Evolutionary conservation across 1,139 yeast genomes (phyloP).

Genomic region (Geotrichum reessii): DNA sequence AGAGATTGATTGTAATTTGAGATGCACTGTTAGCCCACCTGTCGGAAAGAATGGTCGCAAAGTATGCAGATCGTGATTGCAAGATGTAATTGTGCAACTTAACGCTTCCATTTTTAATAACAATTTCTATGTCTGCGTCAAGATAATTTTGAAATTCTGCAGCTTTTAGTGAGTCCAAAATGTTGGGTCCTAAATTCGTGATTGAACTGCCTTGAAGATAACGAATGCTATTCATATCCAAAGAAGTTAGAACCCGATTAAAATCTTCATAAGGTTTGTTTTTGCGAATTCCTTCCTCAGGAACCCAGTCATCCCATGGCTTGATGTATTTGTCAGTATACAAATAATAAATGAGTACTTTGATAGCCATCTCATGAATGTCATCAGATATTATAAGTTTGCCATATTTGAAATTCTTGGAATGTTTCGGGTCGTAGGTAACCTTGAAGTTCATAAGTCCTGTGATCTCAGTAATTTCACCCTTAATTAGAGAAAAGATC

Average conservation of each 20-base stretch:
- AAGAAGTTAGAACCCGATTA: slow-evolving; percentile 6
- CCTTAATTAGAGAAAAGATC: slow-evolving; percentile 19
- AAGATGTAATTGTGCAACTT: slow-evolving; percentile 50
- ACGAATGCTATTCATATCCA: slow-evolving; percentile 3
- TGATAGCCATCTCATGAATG: slow-evolving; percentile 30
- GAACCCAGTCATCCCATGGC: slow-evolving; percentile 35
- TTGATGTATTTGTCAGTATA: slow-evolving; percentile 42
- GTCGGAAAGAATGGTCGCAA: slow-evolving; percentile 52
- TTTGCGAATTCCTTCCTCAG: slow-evolving; percentile 9
- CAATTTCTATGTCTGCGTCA: slow-evolving; percentile 33
- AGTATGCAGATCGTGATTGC: slow-evolving; percentile 54
- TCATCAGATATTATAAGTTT: slow-evolving; percentile 17
- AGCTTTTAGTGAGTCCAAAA: slow-evolving; percentile 17
- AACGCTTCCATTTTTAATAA: slow-evolving; percentile 42
- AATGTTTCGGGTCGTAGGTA: slow-evolving; percentile 6
- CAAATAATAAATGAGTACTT: slow-evolving; percentile 40
- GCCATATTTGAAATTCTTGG: slow-evolving; percentile 6
- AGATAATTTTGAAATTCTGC: slow-evolving; percentile 3
- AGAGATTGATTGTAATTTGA: slow-evolving; percentile 34
- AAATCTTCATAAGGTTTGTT: slow-evolving; percentile 15
- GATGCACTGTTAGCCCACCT: slow-evolving; percentile 44
- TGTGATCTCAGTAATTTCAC: background rate
- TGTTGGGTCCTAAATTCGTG: slow-evolving; percentile 22
- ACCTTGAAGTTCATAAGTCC: slow-evolving; percentile 9
- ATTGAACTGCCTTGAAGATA: slow-evolving; percentile 1